These are phyloP conservation scores for Mortierella alpina DNA, from an alignment of 192 early-diverging fungal genomes.

Conservation along the genomic window DNA sequence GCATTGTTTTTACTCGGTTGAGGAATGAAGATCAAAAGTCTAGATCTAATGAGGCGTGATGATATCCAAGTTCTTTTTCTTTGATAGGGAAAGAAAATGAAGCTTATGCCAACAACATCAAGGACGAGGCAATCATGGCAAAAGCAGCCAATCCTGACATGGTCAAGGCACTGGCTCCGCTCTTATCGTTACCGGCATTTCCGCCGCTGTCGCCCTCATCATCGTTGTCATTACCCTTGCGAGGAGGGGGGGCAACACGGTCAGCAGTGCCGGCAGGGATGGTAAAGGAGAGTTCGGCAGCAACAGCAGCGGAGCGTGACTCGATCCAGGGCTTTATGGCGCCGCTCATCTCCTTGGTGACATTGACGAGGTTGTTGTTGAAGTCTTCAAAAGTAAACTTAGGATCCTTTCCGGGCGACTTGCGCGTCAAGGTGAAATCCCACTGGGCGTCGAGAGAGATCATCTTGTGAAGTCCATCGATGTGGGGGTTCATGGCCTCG, in stretches of 20 bases:
- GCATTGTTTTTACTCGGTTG: no score
- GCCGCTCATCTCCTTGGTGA: conserved; percentile 43
- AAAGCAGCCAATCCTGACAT: conserved; percentile 12
- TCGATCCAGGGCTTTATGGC: conserved; percentile 44
- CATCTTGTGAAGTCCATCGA: conserved; percentile 52
- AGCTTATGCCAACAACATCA: conserved; percentile 44
- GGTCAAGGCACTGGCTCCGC: conserved; percentile 3
- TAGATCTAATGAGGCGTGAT: no score
- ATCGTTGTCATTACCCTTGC: conserved; percentile 17
- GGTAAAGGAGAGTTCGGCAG: conserved; percentile 28
- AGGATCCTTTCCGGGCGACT: conserved; percentile 32
- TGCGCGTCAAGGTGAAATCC: conserved; percentile 43
- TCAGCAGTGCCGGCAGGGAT: conserved; percentile 46
- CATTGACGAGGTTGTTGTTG: conserved; percentile 43
- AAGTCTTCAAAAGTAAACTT: conserved; percentile 47
- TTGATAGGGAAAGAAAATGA: not conserved
- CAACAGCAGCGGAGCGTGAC: conserved; percentile 6
- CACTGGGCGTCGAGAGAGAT: conserved; percentile 52
- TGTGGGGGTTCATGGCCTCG: conserved; percentile 45
- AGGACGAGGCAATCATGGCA: conserved; percentile 12
- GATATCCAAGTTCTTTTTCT: conserved; percentile 10
- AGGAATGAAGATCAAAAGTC: no score
- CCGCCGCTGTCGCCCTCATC: conserved; percentile 6
- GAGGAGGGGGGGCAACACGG: conserved; percentile 45
- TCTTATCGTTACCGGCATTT: conserved; percentile 13